Base-by-base conservation (phyloP, 345 rosid species). In the Ceriops tagal region DNA sequence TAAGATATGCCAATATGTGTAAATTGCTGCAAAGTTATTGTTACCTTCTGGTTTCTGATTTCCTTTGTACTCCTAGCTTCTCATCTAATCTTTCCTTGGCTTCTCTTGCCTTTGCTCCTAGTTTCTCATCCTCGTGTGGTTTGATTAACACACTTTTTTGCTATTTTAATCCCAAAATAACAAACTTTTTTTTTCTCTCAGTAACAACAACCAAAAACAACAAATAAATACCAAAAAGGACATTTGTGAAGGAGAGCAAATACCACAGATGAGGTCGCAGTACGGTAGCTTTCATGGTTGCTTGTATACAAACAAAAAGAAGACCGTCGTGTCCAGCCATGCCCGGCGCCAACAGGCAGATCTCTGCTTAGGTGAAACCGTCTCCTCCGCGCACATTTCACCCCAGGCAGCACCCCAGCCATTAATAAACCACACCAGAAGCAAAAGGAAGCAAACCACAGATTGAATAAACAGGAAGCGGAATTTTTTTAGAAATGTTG, bases 321-420 rank as follows among this genome's bases (percentile, higher is more conserved):
- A 5, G 91, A 69, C 66, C 87, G 81, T 68, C 93, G 69, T 0
- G 85, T 67, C 60, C 71, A 76, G 59, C 80, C 73, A 13, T 77
- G 71, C 21, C 76, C 78, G 0, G 73, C 58, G 53, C 69, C 37
- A 55, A 31, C 58, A 5, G 81, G 74, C 2, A 83, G 64, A 26
- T 88, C 81, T 52, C 86, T 78, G 77, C 87, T 79, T 4, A 75
- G 90, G 78, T 86, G 92, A 56, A 88, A 68, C 3, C 92, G 83
- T 58, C 97, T 85, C 73, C 97, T 78, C 51, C 96, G 77, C 1
- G 96, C 97, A 66, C 86, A 79, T 72, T 89, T 92, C 60, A 91
- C 96, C 15, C 97, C 98, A 55, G 96, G 88, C 64, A 93, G 83
- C 93, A 87, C 86, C 1, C 97, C 97, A 7, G 99, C 96, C 93